Evolutionary conservation across 495 filamentous ascomycete genomes (phyloP).

Genomic region (Parachaetomium inaequale): DNA sequence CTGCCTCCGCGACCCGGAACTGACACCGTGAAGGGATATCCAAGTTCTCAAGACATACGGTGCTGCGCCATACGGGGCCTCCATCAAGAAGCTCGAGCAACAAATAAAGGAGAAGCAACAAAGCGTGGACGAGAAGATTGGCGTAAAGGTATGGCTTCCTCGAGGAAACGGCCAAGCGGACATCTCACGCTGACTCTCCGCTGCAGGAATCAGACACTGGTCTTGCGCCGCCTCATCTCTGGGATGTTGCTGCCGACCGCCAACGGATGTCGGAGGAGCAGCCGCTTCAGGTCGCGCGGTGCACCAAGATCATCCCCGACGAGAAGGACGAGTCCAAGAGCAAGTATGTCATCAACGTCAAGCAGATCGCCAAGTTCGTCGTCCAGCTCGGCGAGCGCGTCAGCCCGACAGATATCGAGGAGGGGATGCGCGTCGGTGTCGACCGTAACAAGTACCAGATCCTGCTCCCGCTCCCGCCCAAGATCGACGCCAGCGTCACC

Average conservation of each 20-base stretch:
- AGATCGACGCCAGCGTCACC: constrained; percentile 97
- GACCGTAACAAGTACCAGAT: constrained; percentile 99
- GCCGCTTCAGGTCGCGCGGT: constrained; percentile 93
- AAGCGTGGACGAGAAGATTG: constrained; percentile 98
- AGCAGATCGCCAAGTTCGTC: constrained; percentile 99
- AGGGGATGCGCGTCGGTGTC: constrained; percentile 97
- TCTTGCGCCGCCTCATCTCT: constrained; percentile 94
- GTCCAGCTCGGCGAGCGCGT: constrained; percentile 97
- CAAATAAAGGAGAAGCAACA: constrained; percentile 97
- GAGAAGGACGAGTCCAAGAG: constrained; percentile 96
- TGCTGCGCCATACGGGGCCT: constrained; percentile 88
- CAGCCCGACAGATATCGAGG: constrained; percentile 97
- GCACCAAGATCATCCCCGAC: constrained; percentile 98
- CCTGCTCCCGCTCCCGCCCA: constrained; percentile 90
- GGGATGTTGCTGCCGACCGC: constrained; percentile 96
- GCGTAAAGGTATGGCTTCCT: constrained; percentile 44
- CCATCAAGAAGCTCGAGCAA: constrained; percentile 92
- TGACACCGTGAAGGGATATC: constrained; percentile 72
- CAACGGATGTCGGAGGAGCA: constrained; percentile 99
- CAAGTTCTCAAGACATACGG: constrained; percentile 99
- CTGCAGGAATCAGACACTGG: constrained; percentile 93
- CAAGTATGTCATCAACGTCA: constrained; percentile 99
- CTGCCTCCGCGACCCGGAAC: constrained; percentile 28
- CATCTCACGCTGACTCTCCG: not conserved
- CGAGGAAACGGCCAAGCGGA: not conserved